Evolutionary conservation across 371 early-diverging fungal species (phyloP), one percentile per base, ranked within the genome.

Genomic region (Rhizopus arrhizus): DNA sequence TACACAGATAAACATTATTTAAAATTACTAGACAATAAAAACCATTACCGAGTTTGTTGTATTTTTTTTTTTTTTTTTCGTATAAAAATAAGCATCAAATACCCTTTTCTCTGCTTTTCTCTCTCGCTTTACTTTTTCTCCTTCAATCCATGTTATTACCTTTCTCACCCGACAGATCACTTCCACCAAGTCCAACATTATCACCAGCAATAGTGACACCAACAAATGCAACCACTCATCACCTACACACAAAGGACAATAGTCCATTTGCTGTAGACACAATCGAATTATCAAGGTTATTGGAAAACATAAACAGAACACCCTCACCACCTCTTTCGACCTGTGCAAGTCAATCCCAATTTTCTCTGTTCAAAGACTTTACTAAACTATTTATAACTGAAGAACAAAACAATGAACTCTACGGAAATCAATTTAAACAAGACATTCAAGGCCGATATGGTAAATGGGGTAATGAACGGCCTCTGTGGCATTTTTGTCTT

Each of bases 391-490:
- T 69, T 65, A 59, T 40, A 12, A 12, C 36, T n/a, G 50, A 53
- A 28, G 35, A 51, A 31, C 16, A 50, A 29, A n/a, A 31, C 50
- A 54, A 38, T 50, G 59, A 16, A 29, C 49, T 38, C 11, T 58
- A 65, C 58, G 70, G 59, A 33, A 77, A 77, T 42, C 69, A 74
- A 48, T 77, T 72, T 47, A 63, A 58, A 41, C 72, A 77, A 48
- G 65, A 77, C 62, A 59, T 77, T 16, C 64, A 67, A 35, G 50
- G 62, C 31, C 60, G 64, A 45, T 77, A 77, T 64, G 77, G 77
- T 10, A 72, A 73, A 67, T 77, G 77, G 77, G 77, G 77, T 73
- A 71, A 61, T 43, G 5, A 5, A 5, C 5, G 1, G 48, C 49
- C 15, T 45, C 61, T 13, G 33, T 53, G 9, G 22, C 31, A 7